phyloP scores from a whole-genome alignment of 2,329 filamentous ascomycete species.

The Phaeoacremonium minimum region DNA sequence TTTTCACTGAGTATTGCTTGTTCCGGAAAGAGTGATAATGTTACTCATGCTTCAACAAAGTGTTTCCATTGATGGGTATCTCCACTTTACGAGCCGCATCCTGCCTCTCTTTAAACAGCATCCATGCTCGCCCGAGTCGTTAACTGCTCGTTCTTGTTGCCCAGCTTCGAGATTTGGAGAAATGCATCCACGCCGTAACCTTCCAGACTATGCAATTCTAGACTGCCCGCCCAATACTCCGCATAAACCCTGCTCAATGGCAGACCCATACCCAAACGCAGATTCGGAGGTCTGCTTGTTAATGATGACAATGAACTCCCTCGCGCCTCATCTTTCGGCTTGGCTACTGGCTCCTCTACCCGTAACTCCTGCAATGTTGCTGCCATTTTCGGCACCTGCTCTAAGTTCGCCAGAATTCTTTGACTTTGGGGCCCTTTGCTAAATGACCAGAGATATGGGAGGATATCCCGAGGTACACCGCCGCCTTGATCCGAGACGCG shows the following conservation, averaged over 20 bases:
- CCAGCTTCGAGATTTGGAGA: slow-evolving; percentile 90
- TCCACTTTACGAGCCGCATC: neutral
- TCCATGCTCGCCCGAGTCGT: slow-evolving; percentile 74
- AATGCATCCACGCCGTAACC: slow-evolving; percentile 97
- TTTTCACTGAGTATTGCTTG: slow-evolving; percentile 6
- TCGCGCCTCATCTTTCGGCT: slow-evolving; percentile 16
- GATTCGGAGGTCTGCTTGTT: slow-evolving; percentile 76
- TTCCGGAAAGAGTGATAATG: neutral
- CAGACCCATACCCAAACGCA: slow-evolving; percentile 87
- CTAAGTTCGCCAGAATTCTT: slow-evolving; percentile 77
- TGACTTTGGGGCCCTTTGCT: slow-evolving; percentile 82
- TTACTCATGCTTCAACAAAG: slow-evolving; percentile 6
- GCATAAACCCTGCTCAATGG: slow-evolving; percentile 93
- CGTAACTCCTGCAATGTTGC: slow-evolving; percentile 88
- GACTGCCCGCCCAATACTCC: slow-evolving; percentile 93
- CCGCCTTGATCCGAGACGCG: slow-evolving; percentile 93
- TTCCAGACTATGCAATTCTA: slow-evolving; percentile 88
- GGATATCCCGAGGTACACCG: slow-evolving; percentile 77
- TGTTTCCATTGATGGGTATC: slow-evolving; percentile 1
- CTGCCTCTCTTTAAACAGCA: slow-evolving; percentile 48
- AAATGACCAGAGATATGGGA: slow-evolving; percentile 95
- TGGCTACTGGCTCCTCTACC: slow-evolving; percentile 29
- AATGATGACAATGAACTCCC: slow-evolving; percentile 70
- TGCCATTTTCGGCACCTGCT: slow-evolving; percentile 83
- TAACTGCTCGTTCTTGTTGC: slow-evolving; percentile 96